Evolutionary conservation across 139 green algal genomes (phyloP), one percentile per base, ranked within the genome.

Genomic region (Monoraphidium neglectum): DNA sequence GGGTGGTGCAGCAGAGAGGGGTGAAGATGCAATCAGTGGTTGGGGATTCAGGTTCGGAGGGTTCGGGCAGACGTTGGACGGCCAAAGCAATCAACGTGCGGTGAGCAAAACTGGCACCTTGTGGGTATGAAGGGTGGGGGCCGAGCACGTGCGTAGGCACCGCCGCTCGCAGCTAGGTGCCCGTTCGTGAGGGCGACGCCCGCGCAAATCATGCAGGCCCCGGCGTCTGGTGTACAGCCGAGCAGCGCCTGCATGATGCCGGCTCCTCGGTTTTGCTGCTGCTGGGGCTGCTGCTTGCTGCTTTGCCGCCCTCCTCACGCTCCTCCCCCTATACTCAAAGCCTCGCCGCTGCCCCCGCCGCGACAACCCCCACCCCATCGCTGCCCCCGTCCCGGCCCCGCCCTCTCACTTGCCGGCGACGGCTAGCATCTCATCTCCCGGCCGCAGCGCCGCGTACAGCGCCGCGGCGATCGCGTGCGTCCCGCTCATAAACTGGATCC

Each of bases 391-490:
- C 5, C 4, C 21, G n/a, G n/a, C n/a, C 18, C 21, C 63, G 15
- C 33, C 0, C n/a, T 83, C 85, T 87, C 74, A 90, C 85, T 88
- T 81, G 4, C 95, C 95, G 8, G 89, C 88, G 51, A 95, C 88
- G 10, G 88, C 88, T 64, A 98, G 82, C 71, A 99, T 88, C 87
- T 97, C 91, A 76, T 98, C 89, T 0, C 93, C 95, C 4, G 94
- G 95, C 51, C 95, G 81, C 69, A 99, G 84, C 67, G 88, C 89
- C 12, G 86, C 87, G 76, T 88, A 98, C 40, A 99, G 84, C 13
- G 87, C 95, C 4, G 68, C 76, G 28, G 94, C 85, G 57, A 98
- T 98, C 57, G 95, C 95, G 76, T 98, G 95, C 0, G 95, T 98
- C 35, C 95, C 95, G 28, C 87, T 95, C 49, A 98, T 85, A 72